Evolutionary conservation across 1,284 basidiomycete genomes (phyloP).

Genomic region (Gastroboletus turbinatus): DNA sequence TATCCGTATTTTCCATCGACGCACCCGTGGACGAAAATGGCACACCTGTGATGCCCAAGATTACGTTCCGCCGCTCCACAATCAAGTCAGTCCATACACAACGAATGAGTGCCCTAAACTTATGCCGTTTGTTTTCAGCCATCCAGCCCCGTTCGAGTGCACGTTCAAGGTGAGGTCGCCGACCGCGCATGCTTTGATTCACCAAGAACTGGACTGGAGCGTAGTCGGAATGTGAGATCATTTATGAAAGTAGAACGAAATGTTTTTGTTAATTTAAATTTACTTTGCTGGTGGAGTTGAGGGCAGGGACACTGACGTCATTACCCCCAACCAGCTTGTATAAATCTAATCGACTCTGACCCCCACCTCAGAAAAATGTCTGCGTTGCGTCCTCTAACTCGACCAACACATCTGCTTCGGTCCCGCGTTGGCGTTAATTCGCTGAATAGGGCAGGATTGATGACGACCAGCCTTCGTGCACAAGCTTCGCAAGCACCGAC

Average conservation of each 20-base stretch:
- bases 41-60: conserved; percentile 1
- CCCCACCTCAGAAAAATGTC: neutral
- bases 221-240: neutral
- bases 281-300: neutral
- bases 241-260: neutral
- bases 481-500: neutral
- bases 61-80: conserved; percentile 3
- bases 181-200: neutral
- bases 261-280: neutral
- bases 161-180: conserved; percentile 6
- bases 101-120: neutral
- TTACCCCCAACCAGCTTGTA: neutral
- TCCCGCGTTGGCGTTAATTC: neutral
- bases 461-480: neutral
- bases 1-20: conserved; percentile 4
- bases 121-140: neutral
- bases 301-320: neutral
- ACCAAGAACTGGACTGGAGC: conserved; percentile 3
- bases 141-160: conserved; percentile 2
- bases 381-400: neutral
- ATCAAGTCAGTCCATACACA: conserved; percentile 3
- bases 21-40: conserved; percentile 1
- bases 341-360: neutral
- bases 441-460: neutral
- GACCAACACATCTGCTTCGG: neutral